Base-by-base conservation (phyloP, 2,329 filamentous ascomycete species). In the Dactylellina sp. region DNA sequence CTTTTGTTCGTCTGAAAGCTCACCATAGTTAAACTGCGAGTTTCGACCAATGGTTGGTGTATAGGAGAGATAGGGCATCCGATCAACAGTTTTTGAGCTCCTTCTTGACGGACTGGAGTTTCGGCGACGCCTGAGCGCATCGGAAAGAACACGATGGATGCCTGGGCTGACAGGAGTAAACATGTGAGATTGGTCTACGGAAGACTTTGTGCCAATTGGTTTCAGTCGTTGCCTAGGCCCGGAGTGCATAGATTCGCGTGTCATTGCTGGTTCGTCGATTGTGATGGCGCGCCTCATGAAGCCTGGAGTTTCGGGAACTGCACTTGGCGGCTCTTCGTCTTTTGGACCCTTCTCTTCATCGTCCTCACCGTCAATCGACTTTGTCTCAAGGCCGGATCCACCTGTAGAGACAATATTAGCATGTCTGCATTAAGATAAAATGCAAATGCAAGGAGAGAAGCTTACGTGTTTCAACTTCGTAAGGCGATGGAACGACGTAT, bases 11-110 rank as follows among this genome's bases (percentile, higher is more conserved):
- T 96, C 90, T 0, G 90, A 91, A 76, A 99, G 82, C 77, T 93
- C 92, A 22, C 56, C 62, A 40, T 57, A 70, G 11, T 95, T 86
- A 79, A 98, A 99, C 39, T 91, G 90, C 9, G 94, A 98, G 80
- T 99, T 99, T 75, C 95, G 89, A 22, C 91, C 94, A 61, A 97
- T 87, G 0, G 95, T 99, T 1, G 95, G 92, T 71, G 93, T 89
- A 87, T 92, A 98, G 81, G 92, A 97, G 57, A 99, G 86, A 80
- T 99, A 99, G 0, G 95, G 95, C 83, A 92, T 91, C 0, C 85
- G 84, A 24, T 87, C 83, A 5, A 74, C 59, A 40, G 62, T 72
- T 37, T 70, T 76, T 1, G 60, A 46, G 14, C 79, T 80, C 76
- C 79, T 85, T 22, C 87, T 84, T 12, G 85, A 85, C 84, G 93